Evolutionary conservation across 495 filamentous ascomycete genomes (phyloP).

Genomic region (Penicillium riverlandense): DNA sequence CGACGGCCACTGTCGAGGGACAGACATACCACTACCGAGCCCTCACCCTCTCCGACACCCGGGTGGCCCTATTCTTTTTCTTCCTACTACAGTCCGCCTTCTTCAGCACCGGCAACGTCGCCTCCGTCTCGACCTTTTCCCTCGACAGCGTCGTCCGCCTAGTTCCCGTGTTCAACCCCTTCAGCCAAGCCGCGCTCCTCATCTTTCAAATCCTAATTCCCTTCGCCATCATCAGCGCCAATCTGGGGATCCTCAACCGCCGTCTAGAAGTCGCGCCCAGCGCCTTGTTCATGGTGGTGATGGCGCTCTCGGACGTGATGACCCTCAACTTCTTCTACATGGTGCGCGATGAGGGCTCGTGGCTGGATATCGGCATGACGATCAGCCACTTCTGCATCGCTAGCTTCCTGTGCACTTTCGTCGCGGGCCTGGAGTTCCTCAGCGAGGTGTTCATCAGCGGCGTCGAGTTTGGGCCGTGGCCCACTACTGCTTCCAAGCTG

Average conservation of each 20-base stretch:
- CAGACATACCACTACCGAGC: conserved; percentile 53
- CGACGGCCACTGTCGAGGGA: conserved; percentile 20
- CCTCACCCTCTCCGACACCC: conserved; percentile 71
- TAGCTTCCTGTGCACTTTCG: conserved; percentile 82
- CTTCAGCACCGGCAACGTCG: conserved; percentile 96
- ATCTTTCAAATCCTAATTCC: conserved; percentile 89
- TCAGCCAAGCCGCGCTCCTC: conserved; percentile 82
- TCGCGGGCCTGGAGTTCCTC: conserved; percentile 77
- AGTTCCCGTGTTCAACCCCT: conserved; percentile 91
- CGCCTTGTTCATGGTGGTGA: conserved; percentile 90
- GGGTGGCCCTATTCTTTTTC: conserved; percentile 90
- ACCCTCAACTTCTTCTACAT: conserved; percentile 98
- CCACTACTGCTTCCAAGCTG: conserved; percentile 2
- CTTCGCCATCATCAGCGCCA: conserved; percentile 87
- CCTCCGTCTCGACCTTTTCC: conserved; percentile 89
- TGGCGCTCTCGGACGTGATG: conserved; percentile 85
- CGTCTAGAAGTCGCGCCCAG: conserved; percentile 71
- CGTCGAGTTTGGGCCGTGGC: conserved; percentile 53
- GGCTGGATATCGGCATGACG: conserved; percentile 94
- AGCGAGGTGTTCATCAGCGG: conserved; percentile 80
- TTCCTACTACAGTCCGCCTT: conserved; percentile 91
- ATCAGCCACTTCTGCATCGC: conserved; percentile 94
- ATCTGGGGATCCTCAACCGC: conserved; percentile 88
- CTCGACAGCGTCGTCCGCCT: conserved; percentile 86
- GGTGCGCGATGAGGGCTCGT: conserved; percentile 90